Percentiles rank a stretch among this genome's conserved stretches.
phyloP scores from a whole-genome alignment of 2,329 filamentous ascomycete genomes.

The Periconia macrospinosa region DNA sequence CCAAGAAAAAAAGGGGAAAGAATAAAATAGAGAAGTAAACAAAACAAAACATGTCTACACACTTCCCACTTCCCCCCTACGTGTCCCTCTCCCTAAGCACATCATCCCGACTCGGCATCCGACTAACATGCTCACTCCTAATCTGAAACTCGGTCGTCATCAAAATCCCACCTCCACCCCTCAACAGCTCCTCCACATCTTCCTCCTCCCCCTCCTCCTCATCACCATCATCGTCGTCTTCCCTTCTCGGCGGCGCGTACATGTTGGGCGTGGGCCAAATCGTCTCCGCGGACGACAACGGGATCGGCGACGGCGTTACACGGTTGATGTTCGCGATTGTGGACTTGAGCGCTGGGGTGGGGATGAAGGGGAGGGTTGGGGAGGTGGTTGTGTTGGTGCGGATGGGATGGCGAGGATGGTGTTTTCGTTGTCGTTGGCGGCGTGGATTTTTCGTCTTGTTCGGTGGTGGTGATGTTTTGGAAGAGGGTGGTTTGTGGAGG shows the following conservation, averaged over 20 bases:
- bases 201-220: background rate
- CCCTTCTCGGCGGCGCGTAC: background rate
- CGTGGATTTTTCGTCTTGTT: too few species aligned
- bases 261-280: conserved; percentile 5
- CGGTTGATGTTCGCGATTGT: background rate
- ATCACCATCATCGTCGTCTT: background rate
- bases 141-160: conserved; percentile 10
- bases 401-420: background rate
- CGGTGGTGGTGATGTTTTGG: too few species aligned
- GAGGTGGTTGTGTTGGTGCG: too few species aligned
- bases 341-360: conserved; percentile 1
- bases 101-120: conserved; percentile 1
- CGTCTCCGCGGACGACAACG: conserved; percentile 3
- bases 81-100: background rate
- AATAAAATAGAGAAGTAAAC: too few species aligned
- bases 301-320: background rate
- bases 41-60: too few species aligned
- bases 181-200: background rate
- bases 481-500: too few species aligned
- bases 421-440: background rate
- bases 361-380: conserved; percentile 1
- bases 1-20: too few species aligned
- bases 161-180: conserved; percentile 5
- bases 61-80: too few species aligned
- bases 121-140: conserved; percentile 8